Evolutionary conservation across 495 filamentous ascomycete genomes (phyloP), one percentile per base, ranked within the genome.

Genomic region (Neurospora africana): DNA sequence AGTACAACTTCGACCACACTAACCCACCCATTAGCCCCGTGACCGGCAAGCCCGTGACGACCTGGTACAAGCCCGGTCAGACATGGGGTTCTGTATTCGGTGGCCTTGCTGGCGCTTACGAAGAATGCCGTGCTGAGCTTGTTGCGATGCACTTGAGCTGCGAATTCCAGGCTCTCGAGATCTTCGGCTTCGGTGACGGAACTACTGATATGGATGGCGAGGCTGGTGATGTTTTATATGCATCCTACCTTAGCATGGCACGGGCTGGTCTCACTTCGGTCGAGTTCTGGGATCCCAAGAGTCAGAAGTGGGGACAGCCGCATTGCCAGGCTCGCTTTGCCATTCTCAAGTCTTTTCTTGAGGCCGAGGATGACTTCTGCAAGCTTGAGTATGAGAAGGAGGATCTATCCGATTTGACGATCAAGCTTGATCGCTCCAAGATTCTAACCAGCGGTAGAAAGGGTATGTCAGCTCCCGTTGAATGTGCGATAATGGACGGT

Each of bases 41-140:
- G 19, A 92, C 89, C 8, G 84, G 86, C 33, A 91, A 94, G 79
- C 91, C 92, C 8, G 82, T 97, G 30, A 87, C 86, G 5, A 94
- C 91, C 7, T 97, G 90, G 88, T 98, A 98, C 81, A 95, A 94
- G 79, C 93, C 93, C 2, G 92, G 93, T 3, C 92, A 98, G 77
- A 98, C 95, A 0, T 98, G 95, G 94, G 91, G 93, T 68, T 92
- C 90, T 23, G 92, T 96, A 2, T 98, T 98, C 75, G 94, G 94
- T 17, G 88, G 91, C 61, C 86, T 96, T 75, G 91, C 94, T 21
- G 92, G 90, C 3, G 90, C 89, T 5, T 98, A 97, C 80, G 95
- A 98, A 74, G 86, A 88, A 77, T 88, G 86, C 75, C 84, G 87
- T 44, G 86, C 87, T 11, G 93, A 97, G 80, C 93, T 94, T 72